Conservation (phyloP, 345 rosid species). For the Sonneratia alba region DNA sequence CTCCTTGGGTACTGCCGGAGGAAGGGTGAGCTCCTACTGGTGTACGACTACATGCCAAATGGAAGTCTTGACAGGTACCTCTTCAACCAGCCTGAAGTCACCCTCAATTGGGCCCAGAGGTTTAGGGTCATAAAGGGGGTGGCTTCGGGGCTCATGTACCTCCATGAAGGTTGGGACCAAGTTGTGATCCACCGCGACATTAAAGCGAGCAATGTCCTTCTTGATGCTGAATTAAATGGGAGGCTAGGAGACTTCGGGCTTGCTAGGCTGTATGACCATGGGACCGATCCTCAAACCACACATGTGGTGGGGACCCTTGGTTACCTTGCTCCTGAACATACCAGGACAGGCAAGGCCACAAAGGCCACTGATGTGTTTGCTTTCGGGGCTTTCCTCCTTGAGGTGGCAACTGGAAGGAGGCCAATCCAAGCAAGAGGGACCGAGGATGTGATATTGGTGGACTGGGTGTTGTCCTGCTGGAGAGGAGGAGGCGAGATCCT, state of each 20-base stretch:
- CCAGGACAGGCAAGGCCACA: conserved; percentile 29
- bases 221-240: conserved; percentile 28
- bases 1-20: conserved; percentile 50
- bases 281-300: conserved; percentile 29
- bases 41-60: conserved; percentile 49
- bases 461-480: conserved; percentile 10
- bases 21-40: conserved; percentile 40
- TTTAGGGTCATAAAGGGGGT: conserved; percentile 28
- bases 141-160: conserved; percentile 32
- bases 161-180: conserved; percentile 39
- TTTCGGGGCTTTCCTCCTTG: conserved; percentile 11
- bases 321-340: conserved; percentile 40
- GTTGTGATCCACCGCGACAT: conserved; percentile 39
- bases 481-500: too few species aligned
- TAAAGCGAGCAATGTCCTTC: conserved; percentile 37
- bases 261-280: conserved; percentile 30
- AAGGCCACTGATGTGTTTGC: conserved; percentile 33
- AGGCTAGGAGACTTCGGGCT: conserved; percentile 45
- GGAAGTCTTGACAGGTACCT: conserved; percentile 48
- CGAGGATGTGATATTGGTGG: conserved; percentile 23
- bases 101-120: conserved; percentile 32
- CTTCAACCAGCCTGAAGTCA: conserved; percentile 15
- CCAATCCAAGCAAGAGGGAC: conserved; percentile 16
- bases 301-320: conserved; percentile 35
- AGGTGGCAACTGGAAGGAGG: conserved; percentile 44